These are phyloP conservation scores for Tilletiaria anomala DNA, from an alignment of 1,284 basidiomycete genomes.

Conservation along the genomic window DNA sequence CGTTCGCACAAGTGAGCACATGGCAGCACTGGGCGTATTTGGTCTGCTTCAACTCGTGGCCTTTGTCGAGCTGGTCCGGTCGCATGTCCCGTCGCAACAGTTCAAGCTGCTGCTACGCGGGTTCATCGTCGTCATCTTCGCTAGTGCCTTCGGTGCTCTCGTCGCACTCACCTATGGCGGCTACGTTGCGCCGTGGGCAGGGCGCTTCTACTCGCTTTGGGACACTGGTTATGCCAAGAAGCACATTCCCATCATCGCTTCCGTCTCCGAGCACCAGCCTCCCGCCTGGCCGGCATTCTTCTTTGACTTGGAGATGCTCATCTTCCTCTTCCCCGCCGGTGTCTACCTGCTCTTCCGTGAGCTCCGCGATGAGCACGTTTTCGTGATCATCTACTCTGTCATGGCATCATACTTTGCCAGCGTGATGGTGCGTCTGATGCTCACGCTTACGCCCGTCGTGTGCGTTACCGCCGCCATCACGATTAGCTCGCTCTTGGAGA, in stretches of 20 bases:
- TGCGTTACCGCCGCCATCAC: slow-evolving; percentile 85
- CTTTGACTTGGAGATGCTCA: slow-evolving; percentile 95
- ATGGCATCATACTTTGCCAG: slow-evolving; percentile 97
- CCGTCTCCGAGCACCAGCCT: slow-evolving; percentile 98
- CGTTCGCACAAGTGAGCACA: slow-evolving; percentile 93
- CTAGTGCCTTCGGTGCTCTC: slow-evolving; percentile 45
- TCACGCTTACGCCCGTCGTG: slow-evolving; percentile 78
- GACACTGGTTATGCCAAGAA: slow-evolving; percentile 97
- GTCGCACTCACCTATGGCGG: slow-evolving; percentile 73
- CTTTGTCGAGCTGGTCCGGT: slow-evolving; percentile 75
- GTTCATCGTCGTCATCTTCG: slow-evolving; percentile 56
- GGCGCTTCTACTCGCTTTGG: slow-evolving; percentile 98
- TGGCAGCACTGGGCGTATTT: slow-evolving; percentile 96
- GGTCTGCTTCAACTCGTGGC: slow-evolving; percentile 92
- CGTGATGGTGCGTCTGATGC: slow-evolving; percentile 95
- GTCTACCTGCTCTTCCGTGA: slow-evolving; percentile 85
- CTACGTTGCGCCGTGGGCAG: slow-evolving; percentile 97
- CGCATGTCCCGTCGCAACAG: slow-evolving; percentile 79
- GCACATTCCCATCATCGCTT: slow-evolving; percentile 95
- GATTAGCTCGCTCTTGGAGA: slow-evolving; percentile 72
- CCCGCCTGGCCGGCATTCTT: slow-evolving; percentile 99
- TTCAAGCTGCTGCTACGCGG: slow-evolving; percentile 57
- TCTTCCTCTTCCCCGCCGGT: slow-evolving; percentile 95
- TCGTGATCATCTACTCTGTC: slow-evolving; percentile 95
- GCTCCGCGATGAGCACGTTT: slow-evolving; percentile 90